A percentile compares a stretch with the other conserved stretches of the same genome.
Conservation (phyloP, 768 basidiomycete genomes). For the Boletus speciosus region DNA sequence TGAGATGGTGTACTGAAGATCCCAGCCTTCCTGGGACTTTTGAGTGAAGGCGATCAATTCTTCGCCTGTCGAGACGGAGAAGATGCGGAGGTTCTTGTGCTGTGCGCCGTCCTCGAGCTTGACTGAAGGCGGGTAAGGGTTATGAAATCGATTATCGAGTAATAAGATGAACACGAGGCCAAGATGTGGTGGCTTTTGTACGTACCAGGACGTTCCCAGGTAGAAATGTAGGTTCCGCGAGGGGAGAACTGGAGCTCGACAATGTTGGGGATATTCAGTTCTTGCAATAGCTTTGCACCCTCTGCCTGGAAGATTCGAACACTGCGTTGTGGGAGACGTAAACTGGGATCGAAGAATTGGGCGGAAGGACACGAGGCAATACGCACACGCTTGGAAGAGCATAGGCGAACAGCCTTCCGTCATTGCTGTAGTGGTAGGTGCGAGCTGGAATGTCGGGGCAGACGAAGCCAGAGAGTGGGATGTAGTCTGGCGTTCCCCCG, state of each 20-base stretch:
- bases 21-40: conserved; percentile 90
- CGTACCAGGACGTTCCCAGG: conserved; percentile 88
- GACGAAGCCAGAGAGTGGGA: conserved; percentile 56
- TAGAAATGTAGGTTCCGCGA: conserved; percentile 87
- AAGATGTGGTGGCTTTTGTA: conserved; percentile 9
- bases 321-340: conserved; percentile 35
- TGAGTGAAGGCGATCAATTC: conserved; percentile 86
- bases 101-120: conserved; percentile 89
- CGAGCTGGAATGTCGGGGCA: conserved; percentile 70
- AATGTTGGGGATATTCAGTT: conserved; percentile 70
- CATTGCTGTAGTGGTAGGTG: conserved; percentile 77
- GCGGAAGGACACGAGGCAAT: conserved; percentile 14
- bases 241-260: conserved; percentile 91
- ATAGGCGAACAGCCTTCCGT: conserved; percentile 86
- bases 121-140: conserved; percentile 34
- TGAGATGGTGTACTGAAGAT: conserved; percentile 85
- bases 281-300: conserved; percentile 67
- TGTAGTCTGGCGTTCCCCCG: conserved; percentile 75
- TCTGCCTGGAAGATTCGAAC: conserved; percentile 76
- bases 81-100: conserved; percentile 93
- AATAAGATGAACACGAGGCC: conserved; percentile 24
- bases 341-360: conserved; percentile 11
- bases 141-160: conserved; percentile 12
- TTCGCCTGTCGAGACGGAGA: conserved; percentile 79
- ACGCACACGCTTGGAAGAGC: conserved; percentile 72